Conservation (phyloP, 331 rosid genomes). For the Saraca asoca region DNA sequence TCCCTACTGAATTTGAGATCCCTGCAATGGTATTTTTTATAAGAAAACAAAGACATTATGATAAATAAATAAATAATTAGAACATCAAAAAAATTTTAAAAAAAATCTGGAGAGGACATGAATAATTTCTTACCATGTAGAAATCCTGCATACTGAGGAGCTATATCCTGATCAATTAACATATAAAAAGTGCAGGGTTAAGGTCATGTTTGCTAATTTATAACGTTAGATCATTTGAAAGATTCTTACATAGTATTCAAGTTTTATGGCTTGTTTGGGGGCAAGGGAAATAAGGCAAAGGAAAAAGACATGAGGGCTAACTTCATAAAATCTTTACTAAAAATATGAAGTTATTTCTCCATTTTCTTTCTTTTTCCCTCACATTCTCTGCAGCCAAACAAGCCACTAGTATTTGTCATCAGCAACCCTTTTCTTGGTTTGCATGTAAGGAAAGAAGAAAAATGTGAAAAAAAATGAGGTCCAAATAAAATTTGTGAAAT, state of each 20-base stretch:
- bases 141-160: conserved; percentile 87
- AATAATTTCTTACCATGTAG: conserved; percentile 67
- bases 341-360: no score
- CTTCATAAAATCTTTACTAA: no score
- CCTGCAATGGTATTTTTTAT: conserved; percentile 46
- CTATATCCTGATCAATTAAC: conserved; percentile 74
- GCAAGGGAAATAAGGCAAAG: neutral
- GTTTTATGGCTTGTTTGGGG: conserved; percentile 8
- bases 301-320: no score
- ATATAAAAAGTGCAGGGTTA: conserved; percentile 21
- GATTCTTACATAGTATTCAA: neutral
- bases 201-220: neutral
- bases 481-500: no score
- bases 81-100: neutral
- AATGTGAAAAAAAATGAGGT: no score
- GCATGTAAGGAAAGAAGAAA: no score
- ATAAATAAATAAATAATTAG: neutral
- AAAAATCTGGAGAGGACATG: neutral
- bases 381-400: no score
- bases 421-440: no score
- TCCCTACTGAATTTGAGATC: conserved; percentile 79
- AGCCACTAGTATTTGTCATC: no score
- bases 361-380: no score
- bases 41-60: conserved; percentile 4
- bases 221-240: conserved; percentile 1